These are phyloP conservation scores for Termitomyces heimii DNA, from an alignment of 768 basidiomycete genomes.

Conservation along the genomic window DNA sequence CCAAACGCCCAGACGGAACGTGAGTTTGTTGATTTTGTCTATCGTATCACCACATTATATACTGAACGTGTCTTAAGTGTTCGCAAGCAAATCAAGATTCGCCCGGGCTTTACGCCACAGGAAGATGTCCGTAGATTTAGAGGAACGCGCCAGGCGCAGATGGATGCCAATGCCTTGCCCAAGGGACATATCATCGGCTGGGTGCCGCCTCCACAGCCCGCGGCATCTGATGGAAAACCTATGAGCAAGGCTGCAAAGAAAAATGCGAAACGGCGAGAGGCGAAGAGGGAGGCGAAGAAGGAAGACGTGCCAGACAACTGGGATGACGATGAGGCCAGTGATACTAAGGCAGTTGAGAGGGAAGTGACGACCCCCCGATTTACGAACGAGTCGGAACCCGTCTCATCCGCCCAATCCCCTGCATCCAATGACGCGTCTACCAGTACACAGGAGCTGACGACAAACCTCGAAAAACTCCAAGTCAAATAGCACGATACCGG, in stretches of 20 bases:
- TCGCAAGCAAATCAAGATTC: slow-evolving; percentile 83
- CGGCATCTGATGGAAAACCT: slow-evolving; percentile 32
- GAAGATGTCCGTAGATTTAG: slow-evolving; percentile 90
- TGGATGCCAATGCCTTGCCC: slow-evolving; percentile 57
- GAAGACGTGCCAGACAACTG: slow-evolving; percentile 66
- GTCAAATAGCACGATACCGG: slow-evolving; percentile 33
- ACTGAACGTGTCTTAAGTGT: slow-evolving; percentile 39
- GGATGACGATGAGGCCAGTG: slow-evolving; percentile 65
- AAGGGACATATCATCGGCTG: slow-evolving; percentile 84
- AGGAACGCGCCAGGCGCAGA: slow-evolving; percentile 66
- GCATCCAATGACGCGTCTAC: slow-evolving; percentile 9
- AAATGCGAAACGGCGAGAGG: slow-evolving; percentile 75
- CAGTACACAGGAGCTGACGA: slow-evolving; percentile 28
- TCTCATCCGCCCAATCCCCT: slow-evolving; percentile 3
- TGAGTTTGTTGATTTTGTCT: slow-evolving; percentile 31
- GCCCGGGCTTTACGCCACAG: slow-evolving; percentile 92
- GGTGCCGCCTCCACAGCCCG: slow-evolving; percentile 52
- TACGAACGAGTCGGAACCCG: not conserved
- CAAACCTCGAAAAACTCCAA: slow-evolving; percentile 51
- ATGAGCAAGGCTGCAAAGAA: slow-evolving; percentile 80
- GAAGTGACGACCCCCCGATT: not conserved
- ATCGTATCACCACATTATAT: slow-evolving; percentile 6
- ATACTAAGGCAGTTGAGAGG: slow-evolving; percentile 5
- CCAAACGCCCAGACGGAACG: slow-evolving; percentile 80
- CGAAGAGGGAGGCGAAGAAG: slow-evolving; percentile 48